Percentiles rank a stretch among this genome's conserved stretches.
These are phyloP conservation scores for Cyclaneusma minus DNA, from an alignment of 2,329 filamentous ascomycete species.

Conservation along the genomic window DNA sequence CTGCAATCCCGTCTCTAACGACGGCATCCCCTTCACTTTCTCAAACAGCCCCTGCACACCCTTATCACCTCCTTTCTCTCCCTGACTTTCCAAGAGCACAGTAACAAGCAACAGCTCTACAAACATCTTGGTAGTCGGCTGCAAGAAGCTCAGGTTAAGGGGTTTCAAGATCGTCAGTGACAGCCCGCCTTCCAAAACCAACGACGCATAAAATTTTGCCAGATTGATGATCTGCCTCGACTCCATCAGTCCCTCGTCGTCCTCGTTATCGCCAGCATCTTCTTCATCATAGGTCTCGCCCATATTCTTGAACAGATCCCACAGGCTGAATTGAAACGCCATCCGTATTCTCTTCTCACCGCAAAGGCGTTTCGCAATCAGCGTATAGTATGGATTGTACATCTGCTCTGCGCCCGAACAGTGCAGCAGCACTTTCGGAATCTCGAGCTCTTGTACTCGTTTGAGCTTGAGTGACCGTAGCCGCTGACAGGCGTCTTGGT, in stretches of 20 bases:
- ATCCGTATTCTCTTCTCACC: conserved; percentile 60
- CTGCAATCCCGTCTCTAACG: conserved; percentile 58
- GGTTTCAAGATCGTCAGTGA: conserved; percentile 47
- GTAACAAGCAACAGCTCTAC: conserved; percentile 68
- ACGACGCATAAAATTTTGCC: conserved; percentile 47
- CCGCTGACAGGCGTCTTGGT: conserved; percentile 66
- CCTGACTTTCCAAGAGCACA: conserved; percentile 52
- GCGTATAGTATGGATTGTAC: conserved; percentile 88
- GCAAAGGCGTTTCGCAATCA: conserved; percentile 69
- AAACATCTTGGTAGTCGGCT: conserved; percentile 61
- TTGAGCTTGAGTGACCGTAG: conserved; percentile 74
- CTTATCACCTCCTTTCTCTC: conserved; percentile 34
- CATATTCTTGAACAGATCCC: conserved; percentile 71
- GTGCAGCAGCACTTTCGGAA: conserved; percentile 75
- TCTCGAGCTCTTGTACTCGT: conserved; percentile 71
- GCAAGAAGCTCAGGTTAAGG: conserved; percentile 65
- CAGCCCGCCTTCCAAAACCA: conserved; percentile 44
- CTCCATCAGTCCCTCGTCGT: conserved; percentile 32
- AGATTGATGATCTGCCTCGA: conserved; percentile 49
- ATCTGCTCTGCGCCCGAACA: conserved; percentile 68
- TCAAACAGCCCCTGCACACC: conserved; percentile 51
- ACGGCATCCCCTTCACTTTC: conserved; percentile 44
- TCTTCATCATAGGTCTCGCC: conserved; percentile 52
- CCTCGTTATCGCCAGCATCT: conserved; percentile 47
- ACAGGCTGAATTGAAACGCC: conserved; percentile 75